Percentiles rank a stretch among this genome's conserved stretches.
Evolutionary conservation across 495 filamentous ascomycete genomes (phyloP).

Genomic region (Haplographium delicatum): DNA sequence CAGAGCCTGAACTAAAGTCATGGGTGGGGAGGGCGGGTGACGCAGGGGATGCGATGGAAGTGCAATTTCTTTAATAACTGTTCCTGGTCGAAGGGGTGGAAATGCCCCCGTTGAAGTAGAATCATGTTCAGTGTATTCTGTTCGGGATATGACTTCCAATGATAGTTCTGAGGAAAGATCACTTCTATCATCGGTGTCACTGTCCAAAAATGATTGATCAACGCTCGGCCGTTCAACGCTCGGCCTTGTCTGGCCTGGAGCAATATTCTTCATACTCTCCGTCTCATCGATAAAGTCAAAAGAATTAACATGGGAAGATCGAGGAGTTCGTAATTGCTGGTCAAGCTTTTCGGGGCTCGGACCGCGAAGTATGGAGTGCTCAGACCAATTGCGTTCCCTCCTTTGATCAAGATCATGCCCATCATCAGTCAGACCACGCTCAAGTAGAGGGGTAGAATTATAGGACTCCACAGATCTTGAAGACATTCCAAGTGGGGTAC

Average conservation of each 20-base stretch:
- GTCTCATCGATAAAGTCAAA: conserved; percentile 50
- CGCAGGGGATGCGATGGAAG: conserved; percentile 60
- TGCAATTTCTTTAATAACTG: conserved; percentile 17
- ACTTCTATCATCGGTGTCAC: conserved; percentile 64
- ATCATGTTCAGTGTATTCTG: conserved; percentile 27
- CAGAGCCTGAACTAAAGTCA: conserved; percentile 61
- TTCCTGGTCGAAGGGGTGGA: conserved; percentile 40
- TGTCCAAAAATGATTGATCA: conserved; percentile 57
- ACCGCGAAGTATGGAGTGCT: conserved; percentile 21
- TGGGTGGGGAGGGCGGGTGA: conserved; percentile 71
- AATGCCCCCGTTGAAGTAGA: conserved; percentile 28
- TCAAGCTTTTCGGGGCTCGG: conserved; percentile 19
- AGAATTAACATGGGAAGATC: conserved; percentile 35
- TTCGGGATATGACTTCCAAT: conserved; percentile 48
- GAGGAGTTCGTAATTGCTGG: conserved; percentile 22
- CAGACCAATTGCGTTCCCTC: conserved; percentile 17
- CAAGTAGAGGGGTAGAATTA: conserved; percentile 69
- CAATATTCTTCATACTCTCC: conserved; percentile 51
- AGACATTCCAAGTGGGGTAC: not conserved
- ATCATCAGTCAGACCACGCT: conserved; percentile 63
- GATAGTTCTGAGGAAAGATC: conserved; percentile 80
- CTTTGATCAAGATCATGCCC: conserved; percentile 18
- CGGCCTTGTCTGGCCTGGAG: conserved; percentile 36
- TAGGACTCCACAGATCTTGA: conserved; percentile 47
- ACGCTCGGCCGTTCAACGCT: conserved; percentile 35